These are phyloP conservation scores for Ophioceras dolichostomum DNA, from an alignment of 2,329 filamentous ascomycete genomes.

Conservation along the genomic window DNA sequence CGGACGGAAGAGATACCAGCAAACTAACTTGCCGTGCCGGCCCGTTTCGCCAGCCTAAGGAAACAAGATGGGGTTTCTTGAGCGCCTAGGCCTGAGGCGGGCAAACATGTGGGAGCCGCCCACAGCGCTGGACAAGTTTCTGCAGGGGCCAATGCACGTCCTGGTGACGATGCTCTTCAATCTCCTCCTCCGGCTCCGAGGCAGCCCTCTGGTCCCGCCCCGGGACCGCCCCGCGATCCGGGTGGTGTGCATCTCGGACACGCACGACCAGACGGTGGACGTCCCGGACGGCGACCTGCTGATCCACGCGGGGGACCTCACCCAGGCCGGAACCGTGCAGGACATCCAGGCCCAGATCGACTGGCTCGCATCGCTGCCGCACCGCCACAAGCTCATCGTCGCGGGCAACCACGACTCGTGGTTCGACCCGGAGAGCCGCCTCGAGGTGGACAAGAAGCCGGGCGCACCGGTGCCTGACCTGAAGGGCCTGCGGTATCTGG, in stretches of 20 bases:
- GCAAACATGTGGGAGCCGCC: slow-evolving; percentile 14
- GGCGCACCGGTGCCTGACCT: slow-evolving; percentile 45
- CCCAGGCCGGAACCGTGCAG: slow-evolving; percentile 54
- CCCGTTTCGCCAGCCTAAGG: neutral
- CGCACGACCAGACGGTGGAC: slow-evolving; percentile 54
- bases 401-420: slow-evolving; percentile 84
- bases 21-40: no score
- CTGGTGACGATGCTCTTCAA: slow-evolving; percentile 51
- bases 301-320: slow-evolving; percentile 82
- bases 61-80: slow-evolving; percentile 7
- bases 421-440: slow-evolving; percentile 57
- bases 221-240: slow-evolving; percentile 39
- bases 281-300: slow-evolving; percentile 73
- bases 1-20: no score
- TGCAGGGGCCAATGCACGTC: slow-evolving; percentile 56
- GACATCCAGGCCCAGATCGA: slow-evolving; percentile 76
- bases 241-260: slow-evolving; percentile 84
- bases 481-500: slow-evolving; percentile 61
- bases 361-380: slow-evolving; percentile 66
- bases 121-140: slow-evolving; percentile 47
- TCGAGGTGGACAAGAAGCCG: slow-evolving; percentile 39
- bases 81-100: slow-evolving; percentile 8
- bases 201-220: slow-evolving; percentile 47
- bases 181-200: slow-evolving; percentile 54
- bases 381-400: slow-evolving; percentile 70